phyloP scores from a whole-genome alignment of 1,139 yeast genomes.

The Sugiyamaella novakii region DNA sequence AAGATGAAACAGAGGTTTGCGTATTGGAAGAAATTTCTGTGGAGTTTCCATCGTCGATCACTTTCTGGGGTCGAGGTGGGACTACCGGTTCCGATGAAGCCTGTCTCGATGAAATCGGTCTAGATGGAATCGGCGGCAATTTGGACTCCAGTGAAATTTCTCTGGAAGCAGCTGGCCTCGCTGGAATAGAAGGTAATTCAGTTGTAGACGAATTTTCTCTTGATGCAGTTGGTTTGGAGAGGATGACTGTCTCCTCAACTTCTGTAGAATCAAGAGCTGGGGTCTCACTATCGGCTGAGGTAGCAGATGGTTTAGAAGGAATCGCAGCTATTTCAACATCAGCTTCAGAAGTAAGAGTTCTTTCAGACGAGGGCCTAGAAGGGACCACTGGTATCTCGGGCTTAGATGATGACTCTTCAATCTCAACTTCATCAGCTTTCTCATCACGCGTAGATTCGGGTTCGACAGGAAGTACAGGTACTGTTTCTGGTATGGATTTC shows the following conservation, averaged over 20 bases:
- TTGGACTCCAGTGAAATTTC: not conserved
- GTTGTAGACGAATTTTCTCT: not conserved
- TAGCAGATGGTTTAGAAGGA: conserved; percentile 6
- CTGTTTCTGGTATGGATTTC: too few relatives aligned
- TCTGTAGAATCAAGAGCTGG: not conserved
- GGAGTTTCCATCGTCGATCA: too few relatives aligned
- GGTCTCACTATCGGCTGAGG: not conserved
- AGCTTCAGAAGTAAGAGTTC: not conserved
- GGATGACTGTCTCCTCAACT: too few relatives aligned
- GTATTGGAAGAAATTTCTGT: too few relatives aligned
- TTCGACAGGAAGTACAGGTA: too few relatives aligned
- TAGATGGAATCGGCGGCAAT: not conserved
- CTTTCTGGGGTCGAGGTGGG: not conserved
- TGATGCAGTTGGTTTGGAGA: not conserved
- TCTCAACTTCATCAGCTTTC: too few relatives aligned
- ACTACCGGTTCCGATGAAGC: not conserved
- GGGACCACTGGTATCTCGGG: not conserved
- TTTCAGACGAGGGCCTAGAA: not conserved
- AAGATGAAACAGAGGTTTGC: not conserved
- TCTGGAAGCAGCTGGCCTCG: not conserved
- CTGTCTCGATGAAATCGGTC: not conserved
- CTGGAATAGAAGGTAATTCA: not conserved
- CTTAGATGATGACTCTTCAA: too few relatives aligned
- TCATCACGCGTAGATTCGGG: too few relatives aligned
- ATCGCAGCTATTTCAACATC: not conserved